Conservation (phyloP, 2,329 filamentous ascomycete species). For the Berkeleyomyces rouxiae region DNA sequence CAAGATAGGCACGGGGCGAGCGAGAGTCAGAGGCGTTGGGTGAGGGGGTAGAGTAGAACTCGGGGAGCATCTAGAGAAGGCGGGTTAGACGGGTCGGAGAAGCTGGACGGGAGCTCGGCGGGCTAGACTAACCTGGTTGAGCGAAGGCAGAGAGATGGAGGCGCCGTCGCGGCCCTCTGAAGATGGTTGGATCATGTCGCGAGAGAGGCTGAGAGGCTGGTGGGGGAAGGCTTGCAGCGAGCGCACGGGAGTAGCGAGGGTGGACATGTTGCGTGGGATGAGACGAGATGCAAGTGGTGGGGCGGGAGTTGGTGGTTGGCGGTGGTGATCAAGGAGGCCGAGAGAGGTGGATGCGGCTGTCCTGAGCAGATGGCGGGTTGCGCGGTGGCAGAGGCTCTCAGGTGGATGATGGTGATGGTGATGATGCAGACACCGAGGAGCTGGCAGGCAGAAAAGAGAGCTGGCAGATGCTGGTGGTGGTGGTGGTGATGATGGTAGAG, state of each 20-base stretch:
- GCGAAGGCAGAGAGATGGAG: constrained; percentile 32
- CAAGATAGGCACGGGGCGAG: constrained; percentile 21
- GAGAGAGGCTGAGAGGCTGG: constrained; percentile 28
- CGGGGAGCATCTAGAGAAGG: constrained; percentile 20
- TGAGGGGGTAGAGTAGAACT: constrained; percentile 20
- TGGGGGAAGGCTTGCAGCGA: background rate
- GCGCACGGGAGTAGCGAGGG: constrained; percentile 14
- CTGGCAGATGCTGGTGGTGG: background rate
- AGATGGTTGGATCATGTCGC: constrained; percentile 27
- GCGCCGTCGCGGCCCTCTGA: constrained; percentile 25
- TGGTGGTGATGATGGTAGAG: background rate
- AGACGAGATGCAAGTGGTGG: background rate
- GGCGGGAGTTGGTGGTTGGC: background rate
- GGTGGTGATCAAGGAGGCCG: background rate
- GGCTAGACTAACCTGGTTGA: constrained; percentile 30
- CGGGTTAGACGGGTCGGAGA: background rate
- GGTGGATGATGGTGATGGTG: background rate
- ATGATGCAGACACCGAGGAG: background rate
- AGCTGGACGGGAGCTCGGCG: background rate
- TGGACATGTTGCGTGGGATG: constrained; percentile 23
- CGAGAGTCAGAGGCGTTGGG: constrained; percentile 20
- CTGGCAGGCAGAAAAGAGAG: background rate
- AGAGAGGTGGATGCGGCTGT: background rate
- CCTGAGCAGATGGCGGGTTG: background rate
- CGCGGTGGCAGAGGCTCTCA: background rate